Evolutionary conservation across 2,329 filamentous ascomycete species (phyloP), one percentile per base, ranked within the genome.

Genomic region (Xylariaceae sp.): DNA sequence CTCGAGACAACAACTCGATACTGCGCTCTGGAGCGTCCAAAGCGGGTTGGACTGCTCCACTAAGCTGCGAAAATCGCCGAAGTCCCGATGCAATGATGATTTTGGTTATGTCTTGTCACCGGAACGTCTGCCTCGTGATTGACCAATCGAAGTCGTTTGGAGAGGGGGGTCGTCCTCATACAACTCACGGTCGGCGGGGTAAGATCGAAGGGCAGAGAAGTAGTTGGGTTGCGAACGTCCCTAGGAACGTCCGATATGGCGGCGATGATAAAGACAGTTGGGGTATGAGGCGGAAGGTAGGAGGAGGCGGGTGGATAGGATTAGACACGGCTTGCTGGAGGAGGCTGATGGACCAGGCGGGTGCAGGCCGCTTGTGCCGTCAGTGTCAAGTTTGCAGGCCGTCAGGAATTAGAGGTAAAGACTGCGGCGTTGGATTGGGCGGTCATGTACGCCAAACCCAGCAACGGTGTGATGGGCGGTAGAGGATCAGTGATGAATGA

Each of bases 1-100:
- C 71, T 69, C 69, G 71, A 70, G 69, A 72, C 73, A 71, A 76
- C 75, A 77, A 72, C 74, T 73, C 76, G 69, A 62, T 60, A 62
- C 59, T 63, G 57, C 59, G 61, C 60, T 56, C 57, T 52, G 67
- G 70, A 69, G 69, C 66, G 66, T 66, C 70, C 69, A 69, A 67
- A 63, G 58, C 39, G 60, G 54, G 57, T 64, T 68, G 69, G 69
- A 70, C 67, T 47, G 61, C 69, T 67, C 69, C 70, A 64, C 58
- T 61, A 30, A 57, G 56, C 58, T 58, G 52, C 11, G 55, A 35
- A 51, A 8, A 63, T 57, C 51, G 56, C 55, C 30, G 63, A 45
- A 58, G 63, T 57, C 60, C 44, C 47, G 47, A 45, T 48, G 58
- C 45, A 53, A 30, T 60, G 55, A 57, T 45, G 52, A 49, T 30